Evolutionary conservation across 2,329 filamentous ascomycete genomes (phyloP), one percentile per base, ranked within the genome.

Genomic region (Phaeosphaeriaceae sp.): DNA sequence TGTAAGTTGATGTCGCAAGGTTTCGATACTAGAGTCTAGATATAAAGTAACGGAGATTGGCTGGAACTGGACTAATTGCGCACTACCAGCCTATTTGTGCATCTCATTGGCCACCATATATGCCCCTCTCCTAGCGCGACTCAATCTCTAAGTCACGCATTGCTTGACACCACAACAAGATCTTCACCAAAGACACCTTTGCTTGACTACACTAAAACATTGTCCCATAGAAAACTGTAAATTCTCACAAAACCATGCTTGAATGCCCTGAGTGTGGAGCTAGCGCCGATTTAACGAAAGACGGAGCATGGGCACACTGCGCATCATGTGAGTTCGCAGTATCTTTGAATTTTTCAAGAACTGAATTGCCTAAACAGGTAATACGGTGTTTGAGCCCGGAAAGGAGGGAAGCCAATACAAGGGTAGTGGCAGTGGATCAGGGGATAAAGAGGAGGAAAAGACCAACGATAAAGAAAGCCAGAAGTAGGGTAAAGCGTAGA

Each of bases 251-350:
- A 48, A 33, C 8, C 33, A 66, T 66, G 65, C 51, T 62, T 16
- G 23, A 52, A n/a, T 68, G 64, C 47, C 64, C 64, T 28, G 63
- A 66, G 55, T 68, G 64, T 40, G 63, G 58, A 12, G 63, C 64
- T 8, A 48, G 53, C 8, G 64, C 64, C 36, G 64, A 68, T 46
- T 29, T 66, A 42, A 68, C 64, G 2, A 66, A 66, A 46, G 64
- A 68, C 34, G 63, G 64, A 11, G 54, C 53, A 29, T 68, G 61
- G 46, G 64, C 64, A 20, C 64, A 68, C 39, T 68, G 64, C 41
- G 63, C 64, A 39, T 65, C 61, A 7, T 68, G 64, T 68, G 56
- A 16, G 62, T 47, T 37, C 4, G 15, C 18, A 17, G 28, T 12
- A 13, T 32, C 28, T 33, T 16, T 11, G 16, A 13, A 18, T 33